Evolutionary conservation across 192 early-diverging fungal genomes (phyloP).

Genomic region (Kickxella alabastrina): DNA sequence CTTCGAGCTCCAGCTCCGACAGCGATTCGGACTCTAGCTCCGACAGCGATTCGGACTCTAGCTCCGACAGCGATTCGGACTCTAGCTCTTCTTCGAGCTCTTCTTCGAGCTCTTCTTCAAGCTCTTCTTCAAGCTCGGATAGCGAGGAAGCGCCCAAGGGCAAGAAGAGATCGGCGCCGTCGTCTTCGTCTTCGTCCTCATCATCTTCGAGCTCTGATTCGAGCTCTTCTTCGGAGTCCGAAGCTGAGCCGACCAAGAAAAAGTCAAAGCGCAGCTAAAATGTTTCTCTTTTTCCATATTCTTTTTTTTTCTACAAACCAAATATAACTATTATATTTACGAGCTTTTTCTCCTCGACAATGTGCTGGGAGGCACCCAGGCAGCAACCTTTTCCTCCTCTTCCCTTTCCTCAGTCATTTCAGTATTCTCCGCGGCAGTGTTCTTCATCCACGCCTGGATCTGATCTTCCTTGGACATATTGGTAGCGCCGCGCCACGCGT

Average conservation of each 20-base stretch:
- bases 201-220: slow-evolving; percentile 8
- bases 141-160: neutral
- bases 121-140: slow-evolving; percentile 1
- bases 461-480: slow-evolving; percentile 47
- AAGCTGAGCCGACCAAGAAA: slow-evolving; percentile 25
- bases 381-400: too few species aligned
- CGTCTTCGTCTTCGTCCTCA: neutral
- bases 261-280: slow-evolving; percentile 5
- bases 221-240: slow-evolving; percentile 4
- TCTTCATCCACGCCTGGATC: slow-evolving; percentile 24
- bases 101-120: too few species aligned
- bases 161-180: neutral
- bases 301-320: neutral
- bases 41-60: too few species aligned
- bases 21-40: too few species aligned
- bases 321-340: too few species aligned
- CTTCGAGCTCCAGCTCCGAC: slow-evolving; percentile 5
- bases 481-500: slow-evolving; percentile 48
- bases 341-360: too few species aligned
- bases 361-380: too few species aligned
- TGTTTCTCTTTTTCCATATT: neutral
- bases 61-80: too few species aligned
- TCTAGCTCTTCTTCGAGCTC: too few species aligned
- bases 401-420: slow-evolving; percentile 5
- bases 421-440: slow-evolving; percentile 3